A percentile compares a stretch with the other conserved stretches of the same genome.
phyloP scores from a whole-genome alignment of 805 yeast species.

The Clavispora asparagi region DNA sequence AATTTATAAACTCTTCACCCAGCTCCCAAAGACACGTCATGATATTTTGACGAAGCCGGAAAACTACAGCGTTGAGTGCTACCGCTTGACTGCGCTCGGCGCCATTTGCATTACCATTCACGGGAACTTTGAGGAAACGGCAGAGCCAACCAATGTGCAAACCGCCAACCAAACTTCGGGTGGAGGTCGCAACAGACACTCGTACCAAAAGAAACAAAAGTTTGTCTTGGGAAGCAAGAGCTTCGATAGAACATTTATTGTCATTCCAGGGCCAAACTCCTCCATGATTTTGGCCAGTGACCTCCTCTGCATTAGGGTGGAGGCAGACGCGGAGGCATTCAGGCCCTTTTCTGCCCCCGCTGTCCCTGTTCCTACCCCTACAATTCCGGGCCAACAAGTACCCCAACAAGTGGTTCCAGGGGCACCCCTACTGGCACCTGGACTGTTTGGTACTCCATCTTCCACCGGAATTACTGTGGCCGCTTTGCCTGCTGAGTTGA shows the following conservation, averaged over 20 bases:
- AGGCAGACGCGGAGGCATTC: conserved; percentile 11
- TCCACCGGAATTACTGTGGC: conserved; percentile 15
- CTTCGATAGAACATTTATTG: conserved; percentile 82
- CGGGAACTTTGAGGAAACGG: conserved; percentile 75
- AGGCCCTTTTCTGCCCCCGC: conserved; percentile 6
- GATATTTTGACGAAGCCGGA: conserved; percentile 57
- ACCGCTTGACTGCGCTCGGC: conserved; percentile 62
- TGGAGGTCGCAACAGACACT: conserved; percentile 12
- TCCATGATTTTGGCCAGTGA: conserved; percentile 85
- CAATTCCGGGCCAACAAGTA: conserved; percentile 8
- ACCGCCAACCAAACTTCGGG: conserved; percentile 14
- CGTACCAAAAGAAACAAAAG: conserved; percentile 21
- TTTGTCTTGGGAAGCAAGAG: conserved; percentile 54
- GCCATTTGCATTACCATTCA: conserved; percentile 79
- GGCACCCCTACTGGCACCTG: not conserved
- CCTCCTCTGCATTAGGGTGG: conserved; percentile 49
- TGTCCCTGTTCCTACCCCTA: conserved; percentile 12
- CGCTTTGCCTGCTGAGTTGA: conserved; percentile 49
- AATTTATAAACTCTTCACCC: conserved; percentile 55
- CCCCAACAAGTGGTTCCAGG: not conserved
- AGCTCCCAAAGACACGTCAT: conserved; percentile 78
- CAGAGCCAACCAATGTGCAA: conserved; percentile 42
- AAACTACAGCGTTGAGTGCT: conserved; percentile 71
- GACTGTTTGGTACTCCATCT: not conserved
- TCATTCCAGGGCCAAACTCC: conserved; percentile 64